Conservation (phyloP, 495 filamentous ascomycete genomes). For the Polyplosphaeria fusca region DNA sequence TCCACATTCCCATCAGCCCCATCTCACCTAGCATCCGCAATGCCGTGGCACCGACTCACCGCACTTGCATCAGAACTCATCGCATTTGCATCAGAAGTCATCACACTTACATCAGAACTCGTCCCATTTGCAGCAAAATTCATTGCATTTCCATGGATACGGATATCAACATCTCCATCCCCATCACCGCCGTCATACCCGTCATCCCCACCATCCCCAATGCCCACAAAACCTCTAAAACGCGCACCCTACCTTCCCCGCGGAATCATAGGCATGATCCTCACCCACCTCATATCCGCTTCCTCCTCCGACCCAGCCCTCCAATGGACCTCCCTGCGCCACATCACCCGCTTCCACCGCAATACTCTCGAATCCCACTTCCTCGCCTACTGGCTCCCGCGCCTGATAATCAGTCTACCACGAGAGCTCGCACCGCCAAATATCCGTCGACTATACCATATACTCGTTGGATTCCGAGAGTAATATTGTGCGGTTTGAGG, state of each 20-base stretch:
- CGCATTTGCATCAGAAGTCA: too few species aligned
- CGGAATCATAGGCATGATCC: not conserved
- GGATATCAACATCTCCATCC: not conserved
- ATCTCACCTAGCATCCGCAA: too few species aligned
- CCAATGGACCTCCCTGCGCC: slow-evolving; percentile 13
- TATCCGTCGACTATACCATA: not conserved
- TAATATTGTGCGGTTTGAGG: not conserved
- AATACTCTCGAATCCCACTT: not conserved
- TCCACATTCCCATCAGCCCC: too few species aligned
- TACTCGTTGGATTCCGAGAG: not conserved
- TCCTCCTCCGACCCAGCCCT: not conserved
- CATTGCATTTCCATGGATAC: too few species aligned
- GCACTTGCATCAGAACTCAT: too few species aligned
- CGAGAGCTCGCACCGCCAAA: not conserved
- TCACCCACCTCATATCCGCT: not conserved
- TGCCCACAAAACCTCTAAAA: not conserved
- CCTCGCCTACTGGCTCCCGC: slow-evolving; percentile 4
- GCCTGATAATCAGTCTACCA: not conserved
- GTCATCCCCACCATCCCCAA: not conserved
- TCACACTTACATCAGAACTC: too few species aligned
- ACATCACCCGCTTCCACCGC: slow-evolving; percentile 2
- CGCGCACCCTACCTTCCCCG: not conserved
- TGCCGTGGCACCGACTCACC: too few species aligned
- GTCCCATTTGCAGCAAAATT: too few species aligned
- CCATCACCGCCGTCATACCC: not conserved